Percentiles rank a stretch among this genome's conserved stretches.
phyloP scores from a whole-genome alignment of 2,329 filamentous ascomycete genomes.

The Pseudogymnoascus sp. region DNA sequence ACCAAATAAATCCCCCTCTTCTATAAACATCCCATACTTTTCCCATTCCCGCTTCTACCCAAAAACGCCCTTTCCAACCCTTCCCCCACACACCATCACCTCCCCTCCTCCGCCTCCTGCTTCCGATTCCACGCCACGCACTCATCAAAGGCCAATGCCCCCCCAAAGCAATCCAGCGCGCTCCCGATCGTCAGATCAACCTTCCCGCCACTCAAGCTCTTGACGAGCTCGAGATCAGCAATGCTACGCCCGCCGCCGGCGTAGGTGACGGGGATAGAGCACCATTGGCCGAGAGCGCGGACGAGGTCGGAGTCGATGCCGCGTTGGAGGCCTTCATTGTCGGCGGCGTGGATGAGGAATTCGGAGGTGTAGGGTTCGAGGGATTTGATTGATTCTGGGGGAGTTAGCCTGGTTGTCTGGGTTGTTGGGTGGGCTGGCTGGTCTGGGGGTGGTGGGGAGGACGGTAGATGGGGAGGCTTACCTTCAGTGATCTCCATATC shows the following conservation, averaged over 20 bases:
- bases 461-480: conserved; percentile 32
- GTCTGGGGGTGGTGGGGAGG: not conserved
- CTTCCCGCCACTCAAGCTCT: conserved; percentile 67
- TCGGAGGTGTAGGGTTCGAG: conserved; percentile 92
- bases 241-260: conserved; percentile 84
- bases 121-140: conserved; percentile 75
- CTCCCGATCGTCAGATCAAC: conserved; percentile 95
- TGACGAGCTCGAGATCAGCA: conserved; percentile 75
- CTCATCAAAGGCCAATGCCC: conserved; percentile 80
- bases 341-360: conserved; percentile 93
- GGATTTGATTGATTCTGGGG: conserved; percentile 64
- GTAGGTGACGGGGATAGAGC: conserved; percentile 87
- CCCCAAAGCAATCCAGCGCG: conserved; percentile 92
- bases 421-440: conserved; percentile 10
- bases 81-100: not conserved
- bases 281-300: conserved; percentile 70
- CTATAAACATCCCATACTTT: not conserved
- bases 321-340: conserved; percentile 87
- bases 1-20: not conserved
- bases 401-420: not conserved
- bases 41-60: not conserved
- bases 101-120: not conserved
- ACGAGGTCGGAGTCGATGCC: conserved; percentile 88
- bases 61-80: not conserved
- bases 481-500: conserved; percentile 90